These are phyloP conservation scores for Galium porrigens DNA, from an alignment of 305 asterid genomes.

Conservation along the genomic window DNA sequence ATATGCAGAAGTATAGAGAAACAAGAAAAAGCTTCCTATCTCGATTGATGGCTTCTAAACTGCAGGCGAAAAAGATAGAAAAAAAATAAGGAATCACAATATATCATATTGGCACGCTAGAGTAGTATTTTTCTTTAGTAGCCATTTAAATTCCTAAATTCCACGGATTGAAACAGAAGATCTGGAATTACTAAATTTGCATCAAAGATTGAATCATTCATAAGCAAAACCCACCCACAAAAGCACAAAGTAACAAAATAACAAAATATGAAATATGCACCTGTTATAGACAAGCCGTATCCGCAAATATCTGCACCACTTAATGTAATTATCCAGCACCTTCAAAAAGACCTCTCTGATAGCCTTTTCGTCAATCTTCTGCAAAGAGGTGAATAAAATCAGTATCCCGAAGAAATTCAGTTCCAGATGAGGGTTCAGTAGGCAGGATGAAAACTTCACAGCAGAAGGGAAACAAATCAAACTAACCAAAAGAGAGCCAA, in stretches of 20 bases:
- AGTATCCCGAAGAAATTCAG: neutral
- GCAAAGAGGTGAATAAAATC: slow-evolving; percentile 12
- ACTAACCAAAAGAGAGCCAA: neutral
- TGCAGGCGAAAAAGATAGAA: slow-evolving; percentile 14
- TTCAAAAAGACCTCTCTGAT: slow-evolving; percentile 76
- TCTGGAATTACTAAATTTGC: neutral
- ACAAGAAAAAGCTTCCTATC: slow-evolving; percentile 78
- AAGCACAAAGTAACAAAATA: slow-evolving; percentile 14
- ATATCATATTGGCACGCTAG: slow-evolving; percentile 3
- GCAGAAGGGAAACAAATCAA: neutral
- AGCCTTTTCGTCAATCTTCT: slow-evolving; percentile 89
- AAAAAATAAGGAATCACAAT: slow-evolving; percentile 2
- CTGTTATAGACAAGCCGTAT: slow-evolving; percentile 76
- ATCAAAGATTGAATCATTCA: neutral
- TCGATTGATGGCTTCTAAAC: slow-evolving; percentile 83
- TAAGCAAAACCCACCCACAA: neutral
- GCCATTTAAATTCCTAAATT: neutral
- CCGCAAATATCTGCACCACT: slow-evolving; percentile 90
- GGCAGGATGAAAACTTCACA: neutral
- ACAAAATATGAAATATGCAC: slow-evolving; percentile 29
- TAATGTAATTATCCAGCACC: slow-evolving; percentile 90
- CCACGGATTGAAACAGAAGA: neutral
- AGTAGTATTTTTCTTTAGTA: neutral
- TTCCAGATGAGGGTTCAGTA: neutral
- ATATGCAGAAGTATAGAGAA: slow-evolving; percentile 73